A percentile compares a stretch with the other conserved stretches of the same genome.
Conservation (phyloP, 2,329 filamentous ascomycete species). For the Pseudogymnoascus sp. region DNA sequence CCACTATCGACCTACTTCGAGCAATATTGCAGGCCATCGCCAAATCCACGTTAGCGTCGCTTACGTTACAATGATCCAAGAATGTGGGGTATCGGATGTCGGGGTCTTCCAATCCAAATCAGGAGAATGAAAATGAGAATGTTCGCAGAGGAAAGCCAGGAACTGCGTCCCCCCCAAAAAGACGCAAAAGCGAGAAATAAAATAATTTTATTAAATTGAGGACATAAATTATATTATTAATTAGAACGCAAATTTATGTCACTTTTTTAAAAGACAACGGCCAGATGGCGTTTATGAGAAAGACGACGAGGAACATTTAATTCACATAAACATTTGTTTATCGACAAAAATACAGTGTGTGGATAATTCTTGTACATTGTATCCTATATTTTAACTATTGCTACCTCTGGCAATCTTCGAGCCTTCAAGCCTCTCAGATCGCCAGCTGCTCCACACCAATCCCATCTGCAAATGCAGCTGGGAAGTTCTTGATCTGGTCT, state of each 20-base stretch:
- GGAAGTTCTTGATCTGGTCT: conserved; percentile 91
- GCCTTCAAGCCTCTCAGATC: neutral
- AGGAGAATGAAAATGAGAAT: neutral
- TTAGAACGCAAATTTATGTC: neutral
- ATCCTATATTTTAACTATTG: conserved; percentile 9
- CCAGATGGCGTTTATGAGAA: neutral
- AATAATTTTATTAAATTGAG: neutral
- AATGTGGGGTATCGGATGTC: neutral
- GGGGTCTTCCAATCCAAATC: neutral
- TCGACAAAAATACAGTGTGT: neutral
- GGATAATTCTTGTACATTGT: conserved; percentile 1
- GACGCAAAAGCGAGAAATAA: neutral
- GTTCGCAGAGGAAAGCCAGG: neutral
- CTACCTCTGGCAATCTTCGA: conserved; percentile 8
- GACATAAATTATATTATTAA: neutral
- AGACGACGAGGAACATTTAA: neutral
- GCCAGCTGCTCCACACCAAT: neutral
- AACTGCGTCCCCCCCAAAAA: neutral
- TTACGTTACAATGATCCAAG: neutral
- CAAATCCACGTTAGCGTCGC: conserved; percentile 8
- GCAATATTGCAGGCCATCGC: conserved; percentile 10
- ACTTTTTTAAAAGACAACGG: neutral
- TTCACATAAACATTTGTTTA: neutral
- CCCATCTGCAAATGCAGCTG: conserved; percentile 66
- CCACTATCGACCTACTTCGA: conserved; percentile 1